Percentiles rank a stretch among this genome's conserved stretches.
phyloP scores from a whole-genome alignment of 2,329 filamentous ascomycete species.

The Claviceps sp. region DNA sequence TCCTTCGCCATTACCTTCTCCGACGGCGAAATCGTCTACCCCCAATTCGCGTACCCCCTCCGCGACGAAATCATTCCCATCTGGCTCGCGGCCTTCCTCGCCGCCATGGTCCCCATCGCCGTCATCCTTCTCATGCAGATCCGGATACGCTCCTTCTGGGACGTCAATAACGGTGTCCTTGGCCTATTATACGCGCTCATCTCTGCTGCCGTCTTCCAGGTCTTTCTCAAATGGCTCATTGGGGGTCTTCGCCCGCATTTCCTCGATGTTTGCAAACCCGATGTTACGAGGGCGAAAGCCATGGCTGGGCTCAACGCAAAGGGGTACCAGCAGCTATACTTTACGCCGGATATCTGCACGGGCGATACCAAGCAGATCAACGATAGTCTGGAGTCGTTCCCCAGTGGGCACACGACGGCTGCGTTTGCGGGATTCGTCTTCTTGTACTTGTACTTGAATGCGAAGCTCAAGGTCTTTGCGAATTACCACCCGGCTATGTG shows the following conservation, averaged over 20 bases:
- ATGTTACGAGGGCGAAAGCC: constrained; percentile 10
- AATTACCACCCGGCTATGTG: constrained; percentile 63
- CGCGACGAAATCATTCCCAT: constrained; percentile 60
- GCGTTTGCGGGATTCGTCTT: constrained; percentile 61
- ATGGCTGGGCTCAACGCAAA: constrained; percentile 28
- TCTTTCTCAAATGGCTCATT: constrained; percentile 63
- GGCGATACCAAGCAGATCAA: constrained; percentile 51
- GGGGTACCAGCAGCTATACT: constrained; percentile 50
- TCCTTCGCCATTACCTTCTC: constrained; percentile 50
- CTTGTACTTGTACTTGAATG: constrained; percentile 61
- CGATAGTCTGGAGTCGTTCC: constrained; percentile 57
- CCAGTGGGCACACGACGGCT: constrained; percentile 60
- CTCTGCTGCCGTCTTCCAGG: constrained; percentile 60
- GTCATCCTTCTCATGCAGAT: constrained; percentile 54
- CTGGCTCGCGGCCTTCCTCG: constrained; percentile 54
- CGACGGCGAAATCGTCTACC: constrained; percentile 55
- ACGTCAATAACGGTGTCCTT: constrained; percentile 56
- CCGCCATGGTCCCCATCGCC: constrained; percentile 48
- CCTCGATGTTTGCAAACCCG: constrained; percentile 54
- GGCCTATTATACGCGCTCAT: constrained; percentile 59
- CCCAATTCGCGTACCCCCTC: constrained; percentile 57
- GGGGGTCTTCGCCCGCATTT: constrained; percentile 62
- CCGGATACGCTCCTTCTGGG: constrained; percentile 54
- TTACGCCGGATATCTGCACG: constrained; percentile 56
- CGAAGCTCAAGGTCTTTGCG: constrained; percentile 61